Evolutionary conservation across 2,329 filamentous ascomycete genomes (phyloP).

Genomic region (Colletotrichum sp.): DNA sequence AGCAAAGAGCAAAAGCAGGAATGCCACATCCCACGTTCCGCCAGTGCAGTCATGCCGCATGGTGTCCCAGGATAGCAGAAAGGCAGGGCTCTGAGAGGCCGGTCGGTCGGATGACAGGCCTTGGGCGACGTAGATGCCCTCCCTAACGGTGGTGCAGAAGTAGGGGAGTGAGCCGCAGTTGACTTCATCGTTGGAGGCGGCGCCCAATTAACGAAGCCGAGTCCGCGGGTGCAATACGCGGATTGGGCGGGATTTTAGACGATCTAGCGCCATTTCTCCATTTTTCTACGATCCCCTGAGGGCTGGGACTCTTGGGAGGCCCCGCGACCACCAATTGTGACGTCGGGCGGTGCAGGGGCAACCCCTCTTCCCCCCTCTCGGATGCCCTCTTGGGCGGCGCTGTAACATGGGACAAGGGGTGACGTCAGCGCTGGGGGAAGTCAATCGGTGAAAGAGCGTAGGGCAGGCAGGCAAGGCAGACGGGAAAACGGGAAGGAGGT

Average conservation of each 20-base stretch:
- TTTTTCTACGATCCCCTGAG: neutral
- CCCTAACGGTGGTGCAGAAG: neutral
- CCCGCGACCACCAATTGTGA: conserved; percentile 9
- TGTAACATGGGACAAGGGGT: neutral
- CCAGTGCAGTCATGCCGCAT: neutral
- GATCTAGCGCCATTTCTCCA: conserved; percentile 13
- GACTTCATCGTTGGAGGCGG: conserved; percentile 5
- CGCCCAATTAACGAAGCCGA: conserved; percentile 2
- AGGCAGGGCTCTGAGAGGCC: neutral
- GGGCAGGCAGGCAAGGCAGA: neutral
- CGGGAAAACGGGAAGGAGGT: neutral
- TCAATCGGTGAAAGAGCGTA: neutral
- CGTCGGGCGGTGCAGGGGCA: neutral
- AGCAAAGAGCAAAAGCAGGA: neutral
- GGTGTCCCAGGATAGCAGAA: neutral
- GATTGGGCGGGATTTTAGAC: conserved; percentile 5
- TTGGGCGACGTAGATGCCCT: conserved; percentile 11
- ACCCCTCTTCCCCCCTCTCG: neutral
- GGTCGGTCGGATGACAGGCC: neutral
- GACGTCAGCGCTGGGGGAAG: conserved; percentile 5
- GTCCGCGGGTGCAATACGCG: conserved; percentile 6
- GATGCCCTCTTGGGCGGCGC: neutral
- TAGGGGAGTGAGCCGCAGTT: conserved; percentile 2
- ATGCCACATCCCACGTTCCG: neutral
- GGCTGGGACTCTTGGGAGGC: neutral